A percentile compares a stretch with the other conserved stretches of the same genome.
These are phyloP conservation scores for Biscogniauxia marginata DNA, from an alignment of 2,329 filamentous ascomycete species.

Conservation along the genomic window DNA sequence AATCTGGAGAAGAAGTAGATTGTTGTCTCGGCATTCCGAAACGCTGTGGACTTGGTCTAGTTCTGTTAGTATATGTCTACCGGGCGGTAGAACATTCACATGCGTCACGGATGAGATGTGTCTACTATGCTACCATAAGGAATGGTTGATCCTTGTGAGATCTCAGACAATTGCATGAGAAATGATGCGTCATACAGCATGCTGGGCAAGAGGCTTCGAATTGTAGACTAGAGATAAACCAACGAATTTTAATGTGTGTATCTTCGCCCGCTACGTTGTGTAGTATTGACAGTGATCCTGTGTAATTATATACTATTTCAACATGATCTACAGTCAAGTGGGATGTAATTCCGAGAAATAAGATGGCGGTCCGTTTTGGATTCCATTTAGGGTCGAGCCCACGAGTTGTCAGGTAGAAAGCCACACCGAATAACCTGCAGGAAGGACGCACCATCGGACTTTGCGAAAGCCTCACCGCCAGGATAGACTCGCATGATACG, in stretches of 20 bases:
- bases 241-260: constrained; percentile 3
- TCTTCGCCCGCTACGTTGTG: background rate
- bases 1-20: background rate
- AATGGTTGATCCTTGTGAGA: constrained; percentile 1
- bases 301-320: background rate
- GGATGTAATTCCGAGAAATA: background rate
- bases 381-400: background rate
- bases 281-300: background rate
- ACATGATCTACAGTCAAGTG: background rate
- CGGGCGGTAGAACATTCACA: constrained; percentile 2
- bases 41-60: constrained; percentile 2
- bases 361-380: background rate
- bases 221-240: constrained; percentile 11
- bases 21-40: constrained; percentile 1
- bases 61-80: background rate
- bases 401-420: background rate
- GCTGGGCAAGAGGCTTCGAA: constrained; percentile 7
- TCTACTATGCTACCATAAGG: background rate
- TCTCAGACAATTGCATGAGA: constrained; percentile 25
- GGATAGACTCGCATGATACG: background rate
- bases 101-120: constrained; percentile 1
- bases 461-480: background rate
- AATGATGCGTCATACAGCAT: constrained; percentile 23
- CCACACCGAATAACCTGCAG: background rate
- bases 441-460: no score